Conservation (phyloP, 768 basidiomycete species). For the Candolleomyces eurysporus region DNA sequence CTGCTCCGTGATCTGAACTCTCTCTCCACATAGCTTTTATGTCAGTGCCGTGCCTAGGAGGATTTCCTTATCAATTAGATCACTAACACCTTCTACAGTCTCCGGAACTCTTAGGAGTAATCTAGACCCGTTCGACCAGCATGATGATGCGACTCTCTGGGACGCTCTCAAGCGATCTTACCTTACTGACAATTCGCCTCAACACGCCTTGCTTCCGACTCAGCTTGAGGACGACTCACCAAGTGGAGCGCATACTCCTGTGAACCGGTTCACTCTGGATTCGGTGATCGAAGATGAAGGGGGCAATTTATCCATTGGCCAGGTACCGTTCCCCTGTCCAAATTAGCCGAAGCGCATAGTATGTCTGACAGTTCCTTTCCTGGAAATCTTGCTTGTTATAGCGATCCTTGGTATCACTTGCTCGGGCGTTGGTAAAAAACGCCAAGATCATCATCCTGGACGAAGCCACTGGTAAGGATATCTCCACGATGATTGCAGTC, state of each 20-base stretch:
- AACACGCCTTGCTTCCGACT: slow-evolving; percentile 22
- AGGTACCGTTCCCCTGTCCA: slow-evolving; percentile 27
- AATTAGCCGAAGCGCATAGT: background rate
- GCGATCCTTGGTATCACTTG: slow-evolving; percentile 83
- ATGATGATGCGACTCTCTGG: slow-evolving; percentile 81
- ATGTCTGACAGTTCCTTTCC: background rate
- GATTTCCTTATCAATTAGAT: background rate
- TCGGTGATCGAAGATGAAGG: slow-evolving; percentile 86
- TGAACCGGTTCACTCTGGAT: slow-evolving; percentile 77
- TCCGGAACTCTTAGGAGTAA: slow-evolving; percentile 84
- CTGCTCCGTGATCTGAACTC: slow-evolving; percentile 8
- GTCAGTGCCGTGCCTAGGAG: slow-evolving; percentile 25
- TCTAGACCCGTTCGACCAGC: slow-evolving; percentile 82
- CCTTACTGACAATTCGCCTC: slow-evolving; percentile 58
- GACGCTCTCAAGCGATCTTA: slow-evolving; percentile 86
- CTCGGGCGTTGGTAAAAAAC: slow-evolving; percentile 86
- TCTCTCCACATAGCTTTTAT: slow-evolving; percentile 38
- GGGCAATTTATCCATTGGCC: slow-evolving; percentile 75
- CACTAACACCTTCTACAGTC: slow-evolving; percentile 36
- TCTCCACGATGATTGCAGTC: background rate
- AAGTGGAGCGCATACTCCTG: slow-evolving; percentile 43
- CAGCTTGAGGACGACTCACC: slow-evolving; percentile 31
- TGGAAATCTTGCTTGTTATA: slow-evolving; percentile 23
- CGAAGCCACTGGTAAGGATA: slow-evolving; percentile 70
- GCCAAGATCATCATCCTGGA: slow-evolving; percentile 84